phyloP scores from a whole-genome alignment of 2,329 filamentous ascomycete species.

The Myriosclerotinia curreyana region DNA sequence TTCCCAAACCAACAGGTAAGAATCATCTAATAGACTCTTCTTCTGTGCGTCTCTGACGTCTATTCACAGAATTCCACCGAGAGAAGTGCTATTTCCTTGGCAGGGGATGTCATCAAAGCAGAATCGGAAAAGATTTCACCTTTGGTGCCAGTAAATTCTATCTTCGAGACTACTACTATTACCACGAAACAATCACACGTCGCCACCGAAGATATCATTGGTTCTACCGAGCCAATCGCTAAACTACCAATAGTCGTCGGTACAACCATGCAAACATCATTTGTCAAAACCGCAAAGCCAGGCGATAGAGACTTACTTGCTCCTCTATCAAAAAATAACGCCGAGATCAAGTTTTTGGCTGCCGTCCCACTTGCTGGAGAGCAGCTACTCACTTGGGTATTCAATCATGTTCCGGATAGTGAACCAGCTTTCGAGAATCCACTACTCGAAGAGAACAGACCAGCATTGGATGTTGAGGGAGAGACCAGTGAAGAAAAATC shows the following conservation, averaged over 20 bases:
- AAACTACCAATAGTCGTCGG: not conserved
- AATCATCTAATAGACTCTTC: not conserved
- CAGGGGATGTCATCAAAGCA: not conserved
- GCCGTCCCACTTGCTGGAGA: not conserved
- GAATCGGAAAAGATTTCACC: not conserved
- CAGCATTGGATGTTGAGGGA: not conserved
- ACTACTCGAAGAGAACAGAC: not conserved
- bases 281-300: not conserved
- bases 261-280: not conserved
- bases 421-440: not conserved
- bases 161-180: not conserved
- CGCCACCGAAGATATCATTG: not conserved
- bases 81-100: not conserved
- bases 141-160: not conserved
- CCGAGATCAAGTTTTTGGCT: not conserved
- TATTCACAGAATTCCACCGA: not conserved
- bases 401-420: not conserved
- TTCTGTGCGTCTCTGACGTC: not conserved
- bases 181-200: not conserved
- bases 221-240: not conserved
- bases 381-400: not conserved
- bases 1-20: slow-evolving; percentile 1
- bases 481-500: not conserved
- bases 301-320: not conserved
- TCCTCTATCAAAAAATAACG: not conserved